phyloP scores from a whole-genome alignment of 805 yeast species.

The Wickerhamomyces kurtzmanii region DNA sequence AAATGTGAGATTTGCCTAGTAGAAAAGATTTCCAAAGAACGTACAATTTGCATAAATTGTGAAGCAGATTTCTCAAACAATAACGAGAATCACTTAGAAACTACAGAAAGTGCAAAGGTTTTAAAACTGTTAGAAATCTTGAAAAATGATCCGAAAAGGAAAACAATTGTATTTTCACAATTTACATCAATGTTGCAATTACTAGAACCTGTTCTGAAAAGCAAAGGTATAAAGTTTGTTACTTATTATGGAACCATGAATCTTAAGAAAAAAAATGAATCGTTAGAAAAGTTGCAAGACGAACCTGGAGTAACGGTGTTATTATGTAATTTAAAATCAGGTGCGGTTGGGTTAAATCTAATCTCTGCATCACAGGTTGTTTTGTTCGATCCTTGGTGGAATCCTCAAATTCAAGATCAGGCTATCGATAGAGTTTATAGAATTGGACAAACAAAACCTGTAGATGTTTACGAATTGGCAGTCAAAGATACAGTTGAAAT shows the following conservation, averaged over 20 bases:
- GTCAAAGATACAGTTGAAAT: slow-evolving; percentile 73
- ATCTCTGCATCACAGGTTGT: slow-evolving; percentile 78
- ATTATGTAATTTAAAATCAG: slow-evolving; percentile 74
- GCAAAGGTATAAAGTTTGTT: slow-evolving; percentile 20
- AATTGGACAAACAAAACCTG: slow-evolving; percentile 71
- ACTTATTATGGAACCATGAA: slow-evolving; percentile 26
- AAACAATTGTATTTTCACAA: slow-evolving; percentile 36
- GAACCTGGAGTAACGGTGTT: slow-evolving; percentile 29
- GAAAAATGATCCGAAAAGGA: slow-evolving; percentile 20
- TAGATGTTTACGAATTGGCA: slow-evolving; percentile 67
- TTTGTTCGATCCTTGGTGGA: slow-evolving; percentile 96
- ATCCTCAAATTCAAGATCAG: slow-evolving; percentile 81
- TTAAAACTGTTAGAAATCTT: slow-evolving; percentile 22
- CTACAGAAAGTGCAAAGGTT: slow-evolving; percentile 23
- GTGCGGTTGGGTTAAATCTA: slow-evolving; percentile 85
- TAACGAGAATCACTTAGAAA: slow-evolving; percentile 1
- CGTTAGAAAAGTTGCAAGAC: slow-evolving; percentile 18
- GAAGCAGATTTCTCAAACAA: slow-evolving; percentile 7
- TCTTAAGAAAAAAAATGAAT: slow-evolving; percentile 17
- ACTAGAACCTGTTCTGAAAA: slow-evolving; percentile 18
- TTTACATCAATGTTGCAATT: slow-evolving; percentile 25
- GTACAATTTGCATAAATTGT: slow-evolving; percentile 8
- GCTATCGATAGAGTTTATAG: slow-evolving; percentile 89
- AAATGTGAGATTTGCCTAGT: slow-evolving; percentile 14
- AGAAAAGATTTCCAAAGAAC: slow-evolving; percentile 5